Conservation (phyloP, 2,329 filamentous ascomycete species). For the Pseudogymnoascus sp. region DNA sequence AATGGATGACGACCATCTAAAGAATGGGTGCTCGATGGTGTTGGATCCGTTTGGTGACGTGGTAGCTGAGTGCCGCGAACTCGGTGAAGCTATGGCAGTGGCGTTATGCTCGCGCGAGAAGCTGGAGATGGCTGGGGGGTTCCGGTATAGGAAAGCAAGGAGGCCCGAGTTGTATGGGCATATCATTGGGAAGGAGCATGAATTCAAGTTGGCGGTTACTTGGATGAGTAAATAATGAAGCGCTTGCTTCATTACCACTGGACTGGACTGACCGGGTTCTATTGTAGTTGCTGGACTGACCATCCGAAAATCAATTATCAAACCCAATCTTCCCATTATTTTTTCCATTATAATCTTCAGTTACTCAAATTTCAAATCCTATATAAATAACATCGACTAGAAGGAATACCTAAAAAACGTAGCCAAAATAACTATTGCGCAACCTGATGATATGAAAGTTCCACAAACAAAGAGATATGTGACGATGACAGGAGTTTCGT, state of each 20-base stretch:
- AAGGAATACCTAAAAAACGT: not conserved
- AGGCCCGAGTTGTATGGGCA: constrained; percentile 15
- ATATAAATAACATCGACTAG: not conserved
- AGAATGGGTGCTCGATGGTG: constrained; percentile 17
- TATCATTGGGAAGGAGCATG: constrained; percentile 12
- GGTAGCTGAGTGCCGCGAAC: constrained; percentile 13
- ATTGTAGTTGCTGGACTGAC: too few species aligned
- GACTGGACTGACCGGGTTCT: not conserved
- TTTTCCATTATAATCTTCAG: not conserved
- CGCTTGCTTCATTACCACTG: not conserved
- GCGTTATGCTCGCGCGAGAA: constrained; percentile 13
- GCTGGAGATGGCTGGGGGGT: constrained; percentile 11
- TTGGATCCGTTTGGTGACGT: constrained; percentile 17
- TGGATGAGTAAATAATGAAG: constrained; percentile 15
- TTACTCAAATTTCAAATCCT: not conserved
- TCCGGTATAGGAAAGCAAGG: constrained; percentile 13
- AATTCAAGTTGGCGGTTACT: constrained; percentile 11
- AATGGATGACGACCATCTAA: constrained; percentile 15
- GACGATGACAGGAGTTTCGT: not conserved
- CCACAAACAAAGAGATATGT: not conserved
- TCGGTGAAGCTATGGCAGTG: constrained; percentile 12
- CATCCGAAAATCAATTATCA: not conserved
- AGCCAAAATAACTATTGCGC: not conserved
- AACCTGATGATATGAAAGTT: not conserved
- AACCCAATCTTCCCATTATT: too few species aligned